Percentiles rank a stretch among this genome's conserved stretches.
These are phyloP conservation scores for Naganishia kalamii DNA, from an alignment of 768 basidiomycete species.

Conservation along the genomic window DNA sequence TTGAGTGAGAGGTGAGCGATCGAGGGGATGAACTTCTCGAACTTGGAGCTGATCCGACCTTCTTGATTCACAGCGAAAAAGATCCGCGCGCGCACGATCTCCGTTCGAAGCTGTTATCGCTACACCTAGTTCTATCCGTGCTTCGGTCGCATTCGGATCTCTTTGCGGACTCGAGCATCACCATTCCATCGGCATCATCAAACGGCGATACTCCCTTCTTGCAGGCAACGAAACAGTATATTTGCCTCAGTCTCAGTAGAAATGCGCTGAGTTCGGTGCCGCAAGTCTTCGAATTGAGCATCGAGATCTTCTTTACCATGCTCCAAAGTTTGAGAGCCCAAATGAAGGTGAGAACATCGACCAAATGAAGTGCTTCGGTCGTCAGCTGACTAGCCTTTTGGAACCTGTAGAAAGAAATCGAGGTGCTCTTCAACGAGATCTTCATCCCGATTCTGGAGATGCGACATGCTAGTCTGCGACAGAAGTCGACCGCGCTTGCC, in stretches of 20 bases:
- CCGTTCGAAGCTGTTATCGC: conserved; percentile 88
- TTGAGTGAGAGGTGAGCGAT: conserved; percentile 74
- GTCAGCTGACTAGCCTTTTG: neutral
- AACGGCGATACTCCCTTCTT: conserved; percentile 82
- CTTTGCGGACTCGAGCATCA: conserved; percentile 78
- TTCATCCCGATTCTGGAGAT: conserved; percentile 98
- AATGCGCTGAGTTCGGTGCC: conserved; percentile 93
- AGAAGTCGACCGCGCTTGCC: conserved; percentile 83
- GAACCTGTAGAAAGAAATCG: conserved; percentile 82
- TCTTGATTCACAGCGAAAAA: conserved; percentile 61
- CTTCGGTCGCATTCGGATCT: conserved; percentile 84
- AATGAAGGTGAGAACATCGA: conserved; percentile 64
- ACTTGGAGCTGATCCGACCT: conserved; percentile 9
- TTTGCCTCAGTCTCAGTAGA: conserved; percentile 83
- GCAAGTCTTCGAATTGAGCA: conserved; percentile 94
- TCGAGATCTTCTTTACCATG: conserved; percentile 97
- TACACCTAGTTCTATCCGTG: conserved; percentile 88
- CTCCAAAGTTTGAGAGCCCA: conserved; percentile 89
- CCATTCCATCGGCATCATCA: conserved; percentile 84
- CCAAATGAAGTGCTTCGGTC: neutral
- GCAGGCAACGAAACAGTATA: conserved; percentile 91
- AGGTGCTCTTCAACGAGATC: conserved; percentile 95
- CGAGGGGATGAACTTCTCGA: neutral
- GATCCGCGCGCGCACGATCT: conserved; percentile 93
- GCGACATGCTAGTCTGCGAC: conserved; percentile 89